Base-by-base conservation (phyloP, 768 basidiomycete genomes). In the Amanita jacksonii region DNA sequence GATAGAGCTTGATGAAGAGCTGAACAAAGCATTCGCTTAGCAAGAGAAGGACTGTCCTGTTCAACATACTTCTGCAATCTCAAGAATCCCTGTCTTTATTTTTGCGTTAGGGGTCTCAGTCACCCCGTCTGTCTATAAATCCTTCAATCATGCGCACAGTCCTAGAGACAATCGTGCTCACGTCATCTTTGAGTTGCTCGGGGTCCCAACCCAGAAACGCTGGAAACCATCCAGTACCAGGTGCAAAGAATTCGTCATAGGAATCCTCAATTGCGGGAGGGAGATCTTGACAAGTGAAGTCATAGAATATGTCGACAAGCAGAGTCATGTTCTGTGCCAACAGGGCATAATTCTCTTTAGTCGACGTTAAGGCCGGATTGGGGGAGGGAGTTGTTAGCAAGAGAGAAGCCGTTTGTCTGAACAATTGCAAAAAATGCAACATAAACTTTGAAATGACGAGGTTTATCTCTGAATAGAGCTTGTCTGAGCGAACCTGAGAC, bases 261-360 rank as follows among this genome's bases (percentile, higher is more conserved):
- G 79, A 68, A 55, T 98, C 96, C 58, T 99, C 96, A 53, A 99
- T 81, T 51, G 81, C 84, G 10, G 91, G 90, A 3, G 93, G 96
- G 13, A 98, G 70, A 63, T 99, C 96, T 51, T 98, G 94, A 52
- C 86, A 87, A 2, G 85, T 91, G 51, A 99, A 77, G 61, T 98
- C 96, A 55, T 92, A 85, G 67, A 84, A 98, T 19, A 98, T 77
- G 27, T 93, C 86, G 13, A 85, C 69, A 12, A 96, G 70, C 5
- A 91, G 69, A 15, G 81, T 74, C 72, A 88, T 81, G 0, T 76
- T 73, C 50, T 87, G 84, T 1, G 86, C 81, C 24, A 91, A 54
- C 16, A 74, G 58, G 1, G 68, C 63, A 52, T 71, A 58, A 51
- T 72, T 68, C 62, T 68, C 34, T 50, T 55, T 25, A 49, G 68